Evolutionary conservation across 2,329 filamentous ascomycete species (phyloP).

Genomic region (Trichophyton benhamiae): DNA sequence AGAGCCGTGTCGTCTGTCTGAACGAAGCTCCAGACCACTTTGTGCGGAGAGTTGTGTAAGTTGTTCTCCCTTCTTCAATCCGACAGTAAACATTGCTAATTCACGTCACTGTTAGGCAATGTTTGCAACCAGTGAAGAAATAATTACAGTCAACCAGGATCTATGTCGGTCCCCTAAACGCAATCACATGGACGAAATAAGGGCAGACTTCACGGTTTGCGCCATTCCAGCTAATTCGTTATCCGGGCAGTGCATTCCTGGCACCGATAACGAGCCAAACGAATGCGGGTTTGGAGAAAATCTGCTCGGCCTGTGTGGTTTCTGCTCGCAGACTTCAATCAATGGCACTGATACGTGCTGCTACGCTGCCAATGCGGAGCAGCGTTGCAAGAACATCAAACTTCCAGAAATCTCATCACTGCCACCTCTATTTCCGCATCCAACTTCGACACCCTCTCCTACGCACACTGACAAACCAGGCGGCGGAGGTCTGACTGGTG

Average conservation of each 20-base stretch:
- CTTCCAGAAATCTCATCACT: constrained; percentile 57
- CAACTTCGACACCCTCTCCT: constrained; percentile 52
- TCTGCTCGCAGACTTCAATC: constrained; percentile 68
- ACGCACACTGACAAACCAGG: constrained; percentile 23
- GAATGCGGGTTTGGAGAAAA: constrained; percentile 77
- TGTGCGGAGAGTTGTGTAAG: constrained; percentile 79
- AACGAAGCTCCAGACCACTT: constrained; percentile 56
- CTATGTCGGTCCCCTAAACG: constrained; percentile 57
- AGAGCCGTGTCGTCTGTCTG: constrained; percentile 51
- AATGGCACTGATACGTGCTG: constrained; percentile 96
- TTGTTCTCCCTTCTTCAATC: constrained; percentile 22
- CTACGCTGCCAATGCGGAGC: constrained; percentile 63
- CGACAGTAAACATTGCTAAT: constrained; percentile 11
- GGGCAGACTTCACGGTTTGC: constrained; percentile 86
- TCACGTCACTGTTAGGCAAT: constrained; percentile 47
- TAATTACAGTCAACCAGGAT: constrained; percentile 59
- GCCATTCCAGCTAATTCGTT: constrained; percentile 70
- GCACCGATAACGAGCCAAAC: constrained; percentile 63
- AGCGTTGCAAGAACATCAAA: constrained; percentile 60
- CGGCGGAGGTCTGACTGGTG: constrained; percentile 32
- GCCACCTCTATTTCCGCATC: constrained; percentile 47
- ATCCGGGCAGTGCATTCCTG: constrained; percentile 60
- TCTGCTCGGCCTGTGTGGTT: constrained; percentile 65
- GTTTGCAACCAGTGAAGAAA: constrained; percentile 77
- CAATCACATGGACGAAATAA: constrained; percentile 62